Evolutionary conservation across 2,329 filamentous ascomycete genomes (phyloP), one percentile per base, ranked within the genome.

Genomic region (Claviceps maximensis): DNA sequence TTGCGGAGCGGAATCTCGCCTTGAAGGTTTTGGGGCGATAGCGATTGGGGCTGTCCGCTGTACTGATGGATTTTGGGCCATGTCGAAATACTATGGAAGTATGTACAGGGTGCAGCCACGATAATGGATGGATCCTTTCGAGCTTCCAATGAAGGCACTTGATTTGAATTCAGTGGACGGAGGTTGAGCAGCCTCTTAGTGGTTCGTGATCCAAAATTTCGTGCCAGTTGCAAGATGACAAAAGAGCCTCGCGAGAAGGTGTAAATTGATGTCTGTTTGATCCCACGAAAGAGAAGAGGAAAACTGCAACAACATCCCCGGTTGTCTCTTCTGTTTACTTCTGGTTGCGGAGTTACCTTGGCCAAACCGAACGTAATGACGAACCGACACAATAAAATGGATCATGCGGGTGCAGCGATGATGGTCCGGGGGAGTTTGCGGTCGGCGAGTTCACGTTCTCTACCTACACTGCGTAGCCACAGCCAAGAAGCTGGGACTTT

Each of bases 11-110:
- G 69, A 59, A 68, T 66, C 65, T 40, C 63, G 63, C 57, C 63
- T 71, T 56, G 74, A 71, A 56, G 77, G 77, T 65, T 82, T 81
- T 59, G 80, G 78, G 57, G 80, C 80, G 65, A 84, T 84, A 65
- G 80, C 76, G 65, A 84, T 83, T 60, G 80, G 80, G 64, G 78
- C 78, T 69, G 80, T 82, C 67, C 80, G 73, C 58, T 75, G 72
- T 65, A 82, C 71, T 62, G 74, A 67, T 59, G 76, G 71, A 61
- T 73, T 75, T 50, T 66, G 61, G 60, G 78, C 75, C 75, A 80
- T 80, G 68, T 63, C 63, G 66, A 62, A n/a, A 17, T 13, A n/a
- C 29, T 41, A 46, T 58, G 55, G 53, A 58, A 54, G 52, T 59
- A 58, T 54, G 55, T 55, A 56, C 56, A 51, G 54, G 57, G 15